These are phyloP conservation scores for Verticillium tricorpus DNA, from an alignment of 2,329 filamentous ascomycete genomes.

Conservation along the genomic window DNA sequence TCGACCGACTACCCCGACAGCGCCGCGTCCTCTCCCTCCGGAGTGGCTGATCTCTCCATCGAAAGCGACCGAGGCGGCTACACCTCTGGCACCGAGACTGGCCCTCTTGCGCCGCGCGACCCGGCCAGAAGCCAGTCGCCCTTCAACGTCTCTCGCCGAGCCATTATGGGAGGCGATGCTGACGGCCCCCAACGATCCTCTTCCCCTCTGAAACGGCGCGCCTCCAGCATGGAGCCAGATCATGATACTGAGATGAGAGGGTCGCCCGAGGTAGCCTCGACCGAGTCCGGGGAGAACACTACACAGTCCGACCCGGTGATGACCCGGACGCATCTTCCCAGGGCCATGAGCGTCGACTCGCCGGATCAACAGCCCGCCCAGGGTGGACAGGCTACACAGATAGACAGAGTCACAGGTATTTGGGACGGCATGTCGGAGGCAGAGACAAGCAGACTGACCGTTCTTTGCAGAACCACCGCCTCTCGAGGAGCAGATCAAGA, in stretches of 20 bases:
- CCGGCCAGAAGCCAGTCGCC: constrained; percentile 47
- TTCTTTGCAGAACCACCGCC: constrained; percentile 25
- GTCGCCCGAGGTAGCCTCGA: constrained; percentile 19
- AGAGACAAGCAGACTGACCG: neutral
- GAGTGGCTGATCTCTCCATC: constrained; percentile 53
- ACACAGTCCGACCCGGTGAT: neutral
- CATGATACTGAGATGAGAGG: constrained; percentile 32
- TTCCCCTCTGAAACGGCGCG: constrained; percentile 60
- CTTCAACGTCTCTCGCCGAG: constrained; percentile 44
- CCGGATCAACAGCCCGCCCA: constrained; percentile 5
- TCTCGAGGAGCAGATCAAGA: constrained; percentile 60
- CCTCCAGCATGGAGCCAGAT: constrained; percentile 57
- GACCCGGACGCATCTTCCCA: constrained; percentile 18
- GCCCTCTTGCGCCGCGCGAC: constrained; percentile 27
- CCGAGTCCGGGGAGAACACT: constrained; percentile 7
- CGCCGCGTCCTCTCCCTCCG: constrained; percentile 53
- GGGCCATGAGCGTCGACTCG: constrained; percentile 38
- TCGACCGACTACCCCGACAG: constrained; percentile 49
- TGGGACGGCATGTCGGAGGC: neutral
- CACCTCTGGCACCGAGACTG: constrained; percentile 33
- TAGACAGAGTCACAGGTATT: constrained; percentile 3
- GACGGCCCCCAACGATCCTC: constrained; percentile 57
- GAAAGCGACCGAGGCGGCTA: constrained; percentile 50
- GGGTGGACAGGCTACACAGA: neutral
- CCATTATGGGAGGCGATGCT: constrained; percentile 56